phyloP scores from a whole-genome alignment of 2,329 filamentous ascomycete genomes.

The Neonectria punicea region DNA sequence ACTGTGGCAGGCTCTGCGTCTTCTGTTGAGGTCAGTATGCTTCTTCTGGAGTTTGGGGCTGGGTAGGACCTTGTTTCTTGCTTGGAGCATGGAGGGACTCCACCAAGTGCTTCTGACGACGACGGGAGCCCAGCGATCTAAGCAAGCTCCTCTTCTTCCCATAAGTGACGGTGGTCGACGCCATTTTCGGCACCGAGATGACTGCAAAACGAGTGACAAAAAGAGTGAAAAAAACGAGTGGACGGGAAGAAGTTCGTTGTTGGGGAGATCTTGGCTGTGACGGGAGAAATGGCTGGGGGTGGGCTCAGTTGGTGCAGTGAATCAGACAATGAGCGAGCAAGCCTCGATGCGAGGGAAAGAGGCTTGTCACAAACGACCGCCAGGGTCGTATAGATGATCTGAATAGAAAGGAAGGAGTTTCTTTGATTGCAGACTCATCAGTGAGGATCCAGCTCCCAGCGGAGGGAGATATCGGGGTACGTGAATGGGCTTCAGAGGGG shows the following conservation, averaged over 20 bases:
- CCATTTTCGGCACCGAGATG: conserved; percentile 35
- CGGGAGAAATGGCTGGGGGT: background rate
- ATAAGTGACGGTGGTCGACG: conserved; percentile 40
- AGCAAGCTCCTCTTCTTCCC: conserved; percentile 47
- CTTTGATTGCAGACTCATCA: conserved; percentile 20
- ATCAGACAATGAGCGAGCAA: conserved; percentile 8
- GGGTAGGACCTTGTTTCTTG: conserved; percentile 33
- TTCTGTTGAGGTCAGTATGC: background rate
- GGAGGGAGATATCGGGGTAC: background rate
- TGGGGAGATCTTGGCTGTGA: background rate
- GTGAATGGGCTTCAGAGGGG: background rate
- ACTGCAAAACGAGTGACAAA: conserved; percentile 14
- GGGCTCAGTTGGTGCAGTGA: conserved; percentile 12
- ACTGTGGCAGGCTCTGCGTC: conserved; percentile 12
- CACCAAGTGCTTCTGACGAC: conserved; percentile 35
- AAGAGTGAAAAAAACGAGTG: conserved; percentile 6
- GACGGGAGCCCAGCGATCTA: conserved; percentile 41
- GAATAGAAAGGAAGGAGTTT: conserved; percentile 12
- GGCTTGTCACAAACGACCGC: conserved; percentile 11
- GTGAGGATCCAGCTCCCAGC: conserved; percentile 9
- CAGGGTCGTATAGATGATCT: conserved; percentile 18
- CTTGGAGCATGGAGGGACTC: conserved; percentile 22
- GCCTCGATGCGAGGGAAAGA: background rate
- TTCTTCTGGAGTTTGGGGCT: background rate
- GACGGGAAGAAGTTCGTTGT: conserved; percentile 6